These are phyloP conservation scores for Ophiocordyceps camponoti-floridani DNA, from an alignment of 2,329 filamentous ascomycete genomes.

Conservation along the genomic window DNA sequence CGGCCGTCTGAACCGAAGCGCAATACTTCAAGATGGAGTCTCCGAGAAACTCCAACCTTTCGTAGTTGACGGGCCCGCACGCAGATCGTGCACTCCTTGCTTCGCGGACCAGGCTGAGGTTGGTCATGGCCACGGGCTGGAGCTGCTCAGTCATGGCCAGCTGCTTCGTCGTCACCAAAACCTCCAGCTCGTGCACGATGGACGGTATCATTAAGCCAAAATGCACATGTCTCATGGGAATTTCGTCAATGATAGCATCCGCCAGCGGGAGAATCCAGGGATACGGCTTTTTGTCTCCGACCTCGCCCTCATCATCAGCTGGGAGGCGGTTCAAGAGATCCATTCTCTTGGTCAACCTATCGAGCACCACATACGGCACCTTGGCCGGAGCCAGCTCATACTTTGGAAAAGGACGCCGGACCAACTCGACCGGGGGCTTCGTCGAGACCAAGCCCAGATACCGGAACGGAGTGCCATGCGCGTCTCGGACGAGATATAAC, in stretches of 20 bases:
- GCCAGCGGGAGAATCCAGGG: slow-evolving; percentile 24
- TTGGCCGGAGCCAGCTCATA: slow-evolving; percentile 22
- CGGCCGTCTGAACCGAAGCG: slow-evolving; percentile 45
- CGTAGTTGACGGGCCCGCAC: slow-evolving; percentile 48
- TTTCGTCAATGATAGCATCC: slow-evolving; percentile 29
- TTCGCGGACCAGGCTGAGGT: slow-evolving; percentile 39
- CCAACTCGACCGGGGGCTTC: slow-evolving; percentile 23
- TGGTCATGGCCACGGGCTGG: slow-evolving; percentile 26
- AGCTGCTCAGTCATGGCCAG: slow-evolving; percentile 23
- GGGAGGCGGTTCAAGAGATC: slow-evolving; percentile 36
- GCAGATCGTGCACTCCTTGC: slow-evolving; percentile 55
- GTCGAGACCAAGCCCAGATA: slow-evolving; percentile 21
- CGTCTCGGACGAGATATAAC: slow-evolving; percentile 22
- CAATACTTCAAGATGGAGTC: slow-evolving; percentile 68
- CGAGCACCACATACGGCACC: slow-evolving; percentile 29
- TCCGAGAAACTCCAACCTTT: slow-evolving; percentile 73
- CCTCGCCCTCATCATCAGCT: slow-evolving; percentile 1
- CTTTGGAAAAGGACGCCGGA: slow-evolving; percentile 17
- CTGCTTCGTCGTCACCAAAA: slow-evolving; percentile 41
- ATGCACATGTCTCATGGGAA: slow-evolving; percentile 24
- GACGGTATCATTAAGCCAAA: slow-evolving; percentile 52
- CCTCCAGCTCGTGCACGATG: slow-evolving; percentile 52
- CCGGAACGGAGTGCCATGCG: slow-evolving; percentile 16
- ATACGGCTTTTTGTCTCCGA: slow-evolving; percentile 22
- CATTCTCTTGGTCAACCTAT: slow-evolving; percentile 31